Evolutionary conservation across 371 early-diverging fungal species (phyloP).

Genomic region (Apophysomyces elegans): DNA sequence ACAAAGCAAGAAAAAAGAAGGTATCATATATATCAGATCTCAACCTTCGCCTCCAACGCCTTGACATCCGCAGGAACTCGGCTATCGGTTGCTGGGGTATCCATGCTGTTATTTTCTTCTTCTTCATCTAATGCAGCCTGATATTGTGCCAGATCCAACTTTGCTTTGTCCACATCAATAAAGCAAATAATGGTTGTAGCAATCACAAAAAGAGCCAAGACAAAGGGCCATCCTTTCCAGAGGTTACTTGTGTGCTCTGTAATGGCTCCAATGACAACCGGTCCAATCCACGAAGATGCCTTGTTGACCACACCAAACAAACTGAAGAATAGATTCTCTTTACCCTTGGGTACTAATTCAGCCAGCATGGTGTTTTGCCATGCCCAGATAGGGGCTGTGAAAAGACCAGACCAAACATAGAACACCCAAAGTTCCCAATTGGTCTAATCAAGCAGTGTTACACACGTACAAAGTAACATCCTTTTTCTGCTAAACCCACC

Average conservation of each 20-base stretch:
- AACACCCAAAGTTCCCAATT: constrained; percentile 60
- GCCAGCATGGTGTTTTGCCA: constrained; percentile 64
- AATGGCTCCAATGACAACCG: constrained; percentile 62
- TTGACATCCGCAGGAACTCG: background rate
- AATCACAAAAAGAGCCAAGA: constrained; percentile 50
- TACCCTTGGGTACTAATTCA: constrained; percentile 60
- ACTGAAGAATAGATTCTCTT: constrained; percentile 65
- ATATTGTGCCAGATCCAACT: constrained; percentile 43
- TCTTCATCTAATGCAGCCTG: constrained; percentile 6
- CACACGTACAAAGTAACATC: constrained; percentile 21
- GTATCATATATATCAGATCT: too few species aligned
- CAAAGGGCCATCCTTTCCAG: constrained; percentile 61
- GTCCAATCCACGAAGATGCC: constrained; percentile 66
- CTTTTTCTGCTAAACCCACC: constrained; percentile 6
- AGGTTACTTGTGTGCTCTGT: constrained; percentile 53
- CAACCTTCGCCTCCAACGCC: too few species aligned
- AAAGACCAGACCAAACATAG: constrained; percentile 57
- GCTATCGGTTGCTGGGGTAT: background rate
- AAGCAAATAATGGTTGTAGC: constrained; percentile 46
- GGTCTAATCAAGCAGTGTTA: constrained; percentile 26
- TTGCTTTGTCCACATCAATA: constrained; percentile 60
- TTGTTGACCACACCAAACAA: constrained; percentile 66
- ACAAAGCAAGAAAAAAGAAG: too few species aligned
- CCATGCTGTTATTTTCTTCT: background rate
- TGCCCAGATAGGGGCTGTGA: constrained; percentile 63